Conservation (phyloP, 441 rosid species). For the Corymbia calophylla region DNA sequence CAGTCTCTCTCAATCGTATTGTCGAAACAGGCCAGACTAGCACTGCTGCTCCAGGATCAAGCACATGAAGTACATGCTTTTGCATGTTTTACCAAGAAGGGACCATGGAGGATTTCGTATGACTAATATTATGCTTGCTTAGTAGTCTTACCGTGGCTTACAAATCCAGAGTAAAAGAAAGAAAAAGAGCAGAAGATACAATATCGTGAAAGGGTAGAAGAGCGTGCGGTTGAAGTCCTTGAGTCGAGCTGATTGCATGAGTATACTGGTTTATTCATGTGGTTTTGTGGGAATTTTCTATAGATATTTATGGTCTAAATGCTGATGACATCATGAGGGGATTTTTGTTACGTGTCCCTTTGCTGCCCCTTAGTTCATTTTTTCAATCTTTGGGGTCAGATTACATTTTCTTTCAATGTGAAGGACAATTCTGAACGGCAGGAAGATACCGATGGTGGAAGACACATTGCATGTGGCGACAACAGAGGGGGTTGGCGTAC, state of each 20-base stretch:
- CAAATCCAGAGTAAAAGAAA: neutral
- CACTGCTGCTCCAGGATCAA: neutral
- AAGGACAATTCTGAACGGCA: neutral
- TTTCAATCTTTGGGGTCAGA: neutral
- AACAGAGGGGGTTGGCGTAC: neutral
- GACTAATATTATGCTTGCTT: neutral
- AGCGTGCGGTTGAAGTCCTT: neutral
- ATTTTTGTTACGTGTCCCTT: neutral
- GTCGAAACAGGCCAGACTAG: neutral
- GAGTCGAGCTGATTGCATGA: neutral
- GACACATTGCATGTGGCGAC: neutral
- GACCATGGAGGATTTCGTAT: neutral
- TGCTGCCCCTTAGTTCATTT: neutral
- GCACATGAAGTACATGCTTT: neutral
- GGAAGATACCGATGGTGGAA: neutral
- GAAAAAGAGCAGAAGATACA: neutral
- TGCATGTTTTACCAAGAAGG: neutral
- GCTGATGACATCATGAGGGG: neutral
- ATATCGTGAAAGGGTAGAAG: neutral
- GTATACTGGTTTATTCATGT: neutral
- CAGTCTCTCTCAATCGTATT: neutral
- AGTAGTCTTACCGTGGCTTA: neutral
- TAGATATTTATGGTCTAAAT: neutral
- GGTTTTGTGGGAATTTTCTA: neutral
- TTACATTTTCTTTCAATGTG: neutral